These are phyloP conservation scores for Solanum hybrid DNA, from an alignment of 305 asterid species.

Conservation along the genomic window DNA sequence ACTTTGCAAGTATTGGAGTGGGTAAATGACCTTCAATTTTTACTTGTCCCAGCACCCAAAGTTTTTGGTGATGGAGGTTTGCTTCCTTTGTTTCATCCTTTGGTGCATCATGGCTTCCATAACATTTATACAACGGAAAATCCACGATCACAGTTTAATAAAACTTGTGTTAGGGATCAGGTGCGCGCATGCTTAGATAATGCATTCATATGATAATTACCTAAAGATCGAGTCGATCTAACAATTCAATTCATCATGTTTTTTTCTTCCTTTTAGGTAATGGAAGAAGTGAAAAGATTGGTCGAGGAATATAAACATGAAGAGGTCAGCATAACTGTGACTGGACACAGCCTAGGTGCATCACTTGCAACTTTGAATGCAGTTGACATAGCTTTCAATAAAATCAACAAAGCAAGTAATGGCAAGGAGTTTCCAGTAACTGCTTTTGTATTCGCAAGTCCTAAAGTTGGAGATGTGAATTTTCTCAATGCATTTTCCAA, in stretches of 20 bases:
- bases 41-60: not conserved
- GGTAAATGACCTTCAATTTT: not conserved
- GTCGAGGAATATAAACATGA: constrained; percentile 56
- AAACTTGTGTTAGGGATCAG: not conserved
- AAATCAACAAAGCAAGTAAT: constrained; percentile 24
- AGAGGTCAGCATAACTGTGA: constrained; percentile 57
- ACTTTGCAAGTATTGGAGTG: not conserved
- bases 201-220: not conserved
- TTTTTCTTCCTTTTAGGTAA: constrained; percentile 31
- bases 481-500: constrained; percentile 14
- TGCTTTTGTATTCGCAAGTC: constrained; percentile 47
- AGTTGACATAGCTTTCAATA: constrained; percentile 45
- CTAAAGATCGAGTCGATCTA: not conserved
- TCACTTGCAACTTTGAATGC: constrained; percentile 60
- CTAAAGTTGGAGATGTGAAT: constrained; percentile 40
- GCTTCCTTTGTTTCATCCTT: not conserved
- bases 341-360: constrained; percentile 83
- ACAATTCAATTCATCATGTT: not conserved
- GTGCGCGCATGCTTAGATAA: not conserved
- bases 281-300: constrained; percentile 44
- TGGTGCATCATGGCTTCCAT: constrained; percentile 2
- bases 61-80: not conserved
- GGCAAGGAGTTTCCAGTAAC: constrained; percentile 39
- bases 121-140: not conserved
- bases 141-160: not conserved